Evolutionary conservation across 2,329 filamentous ascomycete genomes (phyloP), one percentile per base, ranked within the genome.

Genomic region (Diplodia intermedia): DNA sequence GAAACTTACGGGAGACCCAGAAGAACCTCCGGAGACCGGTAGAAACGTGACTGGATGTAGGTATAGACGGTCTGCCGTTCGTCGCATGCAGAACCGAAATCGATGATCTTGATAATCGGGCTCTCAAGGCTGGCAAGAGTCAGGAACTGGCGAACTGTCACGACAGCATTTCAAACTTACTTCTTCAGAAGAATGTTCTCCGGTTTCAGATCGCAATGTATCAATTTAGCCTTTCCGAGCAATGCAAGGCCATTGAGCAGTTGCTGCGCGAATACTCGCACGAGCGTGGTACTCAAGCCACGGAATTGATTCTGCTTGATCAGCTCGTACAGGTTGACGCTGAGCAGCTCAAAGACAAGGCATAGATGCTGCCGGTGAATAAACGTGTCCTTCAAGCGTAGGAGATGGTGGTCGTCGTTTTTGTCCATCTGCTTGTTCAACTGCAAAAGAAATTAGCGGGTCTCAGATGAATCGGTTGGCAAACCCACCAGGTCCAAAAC

Each of bases 231-330:
- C 82, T 98, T 99, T 82, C 97, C 97, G 71, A 99, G 83, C 70
- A 99, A 84, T 65, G 93, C 92, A 67, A 99, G 83, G 2, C 94
- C 95, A 74, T 97, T 98, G 70, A 99, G 86, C 68, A 99, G 83
- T 81, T 99, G 95, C 79, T 99, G 95, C 14, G 95, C 95, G 80
- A 99, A 99, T 23, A 99, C 95, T 68, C 95, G 91, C 55, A 99
- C 95, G 57, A 99, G 86, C 0, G 95, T 99, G 26, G 95, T 99
- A 82, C 95, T 98, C 71, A 99, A 83, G 67, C 95, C 95, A 73
- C 95, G 90, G 86, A 99, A 99, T 77, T 99, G 95, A 78, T 99
- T 99, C 80, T 99, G 95, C 83, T 99, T 99, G 83, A 99, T 99
- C 71, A 99, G 85, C 81, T 99, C 95, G 81, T 99, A 99, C 70